A percentile compares a stretch with the other conserved stretches of the same genome.
phyloP scores from a whole-genome alignment of 208 protist species.

The Sergeia podlipaevii region DNA sequence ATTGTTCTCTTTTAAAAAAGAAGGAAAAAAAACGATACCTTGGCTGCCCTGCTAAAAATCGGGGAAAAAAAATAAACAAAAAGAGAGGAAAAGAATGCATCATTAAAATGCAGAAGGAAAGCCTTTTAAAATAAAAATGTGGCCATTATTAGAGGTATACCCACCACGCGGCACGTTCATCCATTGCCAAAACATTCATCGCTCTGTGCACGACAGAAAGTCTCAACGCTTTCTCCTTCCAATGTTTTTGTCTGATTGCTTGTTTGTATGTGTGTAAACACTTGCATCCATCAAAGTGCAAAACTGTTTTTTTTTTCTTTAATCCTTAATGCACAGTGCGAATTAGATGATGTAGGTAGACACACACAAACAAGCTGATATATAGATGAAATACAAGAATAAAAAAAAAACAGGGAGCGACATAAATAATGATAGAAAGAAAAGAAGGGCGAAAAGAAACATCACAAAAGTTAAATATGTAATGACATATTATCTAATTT shows the following conservation, averaged over 20 bases:
- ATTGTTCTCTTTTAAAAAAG: too few species aligned
- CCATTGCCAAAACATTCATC: too few species aligned
- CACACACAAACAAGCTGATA: too few species aligned
- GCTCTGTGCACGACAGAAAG: too few species aligned
- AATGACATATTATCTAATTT: constrained; percentile 4
- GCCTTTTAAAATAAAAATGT: too few species aligned
- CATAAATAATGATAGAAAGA: neutral
- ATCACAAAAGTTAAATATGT: constrained; percentile 5
- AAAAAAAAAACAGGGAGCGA: constrained; percentile 10
- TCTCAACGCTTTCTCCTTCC: neutral
- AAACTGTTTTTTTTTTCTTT: too few species aligned
- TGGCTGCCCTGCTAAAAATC: too few species aligned
- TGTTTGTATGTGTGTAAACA: neutral
- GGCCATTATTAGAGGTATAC: too few species aligned
- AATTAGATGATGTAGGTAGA: too few species aligned
- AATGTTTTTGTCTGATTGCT: neutral
- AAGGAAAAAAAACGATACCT: neutral
- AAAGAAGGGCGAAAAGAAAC: constrained; percentile 5
- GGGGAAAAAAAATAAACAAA: constrained; percentile 3
- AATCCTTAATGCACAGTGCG: too few species aligned
- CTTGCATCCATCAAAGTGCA: too few species aligned
- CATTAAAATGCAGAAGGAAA: neutral
- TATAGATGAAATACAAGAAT: neutral
- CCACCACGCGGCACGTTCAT: too few species aligned
- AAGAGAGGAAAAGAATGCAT: constrained; percentile 4